Base-by-base conservation (phyloP, 2,329 filamentous ascomycete species). In the Verticillium nubilum region DNA sequence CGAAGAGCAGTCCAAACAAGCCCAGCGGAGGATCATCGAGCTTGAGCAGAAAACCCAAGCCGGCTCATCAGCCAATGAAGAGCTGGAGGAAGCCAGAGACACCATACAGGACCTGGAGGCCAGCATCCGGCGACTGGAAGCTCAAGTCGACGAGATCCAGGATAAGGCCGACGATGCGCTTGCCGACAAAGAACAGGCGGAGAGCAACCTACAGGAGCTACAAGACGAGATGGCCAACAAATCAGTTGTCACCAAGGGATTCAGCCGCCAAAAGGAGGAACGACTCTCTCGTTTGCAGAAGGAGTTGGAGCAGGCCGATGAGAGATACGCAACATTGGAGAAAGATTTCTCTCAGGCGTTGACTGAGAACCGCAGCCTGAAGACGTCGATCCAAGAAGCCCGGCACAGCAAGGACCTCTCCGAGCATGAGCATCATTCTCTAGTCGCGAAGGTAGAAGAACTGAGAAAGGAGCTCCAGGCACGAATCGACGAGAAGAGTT, bases 141-240 rank as follows among this genome's bases (percentile, higher is more conserved):
- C 79, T 35, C 79, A 86, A 65, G 69, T 81, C 0, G 78, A 84
- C 31, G 80, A 85, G 17, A 74, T 82, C 59, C 83, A 80, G 64
- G 78, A 82, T 13, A 81, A 81, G 64, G 72, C 83, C 19, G 75
- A 85, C 37, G 77, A 83, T 57, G 84, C 85, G 0, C 61, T 80
- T 7, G 69, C 75, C 1, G 79, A 86, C 59, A 85, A 83, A 64
- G 77, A 84, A 25, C 79, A 81, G 29, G 85, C 85, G 2, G 82
- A 86, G 65, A 75, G 73, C 6, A 81, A 88, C 60, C 74, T 88
- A 17, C 80, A 86, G 65, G 85, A 88, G 67, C 78, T 92, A 26
- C 88, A 90, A 62, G 88, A 91, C 58, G 90, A 92, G 67, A 85
- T 92, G 81, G 83, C 88, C 25, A 88, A 93, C 73, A 92, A 92